Percentiles rank a stretch among this genome's conserved stretches.
Conservation (phyloP, 768 basidiomycete species). For the Suillus paluster region DNA sequence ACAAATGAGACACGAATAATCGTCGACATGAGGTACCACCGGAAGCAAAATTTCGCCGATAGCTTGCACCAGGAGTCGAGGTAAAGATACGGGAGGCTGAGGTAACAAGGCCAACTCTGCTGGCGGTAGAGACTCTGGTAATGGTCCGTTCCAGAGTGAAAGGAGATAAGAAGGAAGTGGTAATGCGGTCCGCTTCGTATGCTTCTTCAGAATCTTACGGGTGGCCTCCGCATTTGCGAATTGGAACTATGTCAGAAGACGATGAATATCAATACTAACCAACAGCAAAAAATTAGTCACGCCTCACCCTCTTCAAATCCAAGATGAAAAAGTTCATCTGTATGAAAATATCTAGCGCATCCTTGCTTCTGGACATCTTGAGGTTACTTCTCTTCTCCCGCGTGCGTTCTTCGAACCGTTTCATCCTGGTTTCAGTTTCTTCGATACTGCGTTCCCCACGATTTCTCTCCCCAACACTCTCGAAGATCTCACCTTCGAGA, state of each 20-base stretch:
- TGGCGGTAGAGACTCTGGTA: conserved; percentile 18
- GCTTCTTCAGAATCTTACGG: conserved; percentile 94
- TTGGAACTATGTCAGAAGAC: conserved; percentile 59
- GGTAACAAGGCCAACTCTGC: conserved; percentile 36
- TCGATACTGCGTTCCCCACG: conserved; percentile 72
- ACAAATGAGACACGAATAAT: conserved; percentile 90
- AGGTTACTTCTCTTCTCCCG: conserved; percentile 55
- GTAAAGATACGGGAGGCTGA: conserved; percentile 46
- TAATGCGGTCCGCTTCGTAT: conserved; percentile 86
- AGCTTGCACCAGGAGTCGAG: conserved; percentile 76
- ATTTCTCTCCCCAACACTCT: conserved; percentile 63
- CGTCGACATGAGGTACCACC: conserved; percentile 76
- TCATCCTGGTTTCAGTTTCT: conserved; percentile 69
- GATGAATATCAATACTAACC: not conserved
- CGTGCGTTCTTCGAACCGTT: conserved; percentile 64
- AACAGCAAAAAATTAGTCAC: not conserved
- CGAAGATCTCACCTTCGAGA: conserved; percentile 85
- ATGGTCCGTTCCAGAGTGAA: conserved; percentile 20
- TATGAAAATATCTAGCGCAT: conserved; percentile 71
- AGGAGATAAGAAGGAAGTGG: conserved; percentile 52
- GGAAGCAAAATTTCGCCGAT: conserved; percentile 84
- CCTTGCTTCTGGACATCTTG: conserved; percentile 56
- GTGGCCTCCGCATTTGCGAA: conserved; percentile 86
- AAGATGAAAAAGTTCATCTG: conserved; percentile 79
- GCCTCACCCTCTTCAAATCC: conserved; percentile 74